phyloP scores from a whole-genome alignment of 345 rosid genomes.

The Capsella bursapastoris region DNA sequence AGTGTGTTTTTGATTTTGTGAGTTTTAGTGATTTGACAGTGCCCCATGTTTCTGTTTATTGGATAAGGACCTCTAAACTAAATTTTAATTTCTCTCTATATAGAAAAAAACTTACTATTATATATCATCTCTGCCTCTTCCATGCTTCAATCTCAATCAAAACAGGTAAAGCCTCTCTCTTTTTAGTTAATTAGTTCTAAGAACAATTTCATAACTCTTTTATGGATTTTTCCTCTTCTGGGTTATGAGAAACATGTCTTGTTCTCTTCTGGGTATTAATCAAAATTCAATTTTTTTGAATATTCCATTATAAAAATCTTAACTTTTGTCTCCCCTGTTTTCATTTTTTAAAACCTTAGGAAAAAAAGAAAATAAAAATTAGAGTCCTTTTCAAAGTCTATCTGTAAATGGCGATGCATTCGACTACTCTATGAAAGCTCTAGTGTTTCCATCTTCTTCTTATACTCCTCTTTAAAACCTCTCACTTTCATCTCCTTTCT shows the following conservation, averaged over 20 bases:
- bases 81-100: slow-evolving; percentile 8
- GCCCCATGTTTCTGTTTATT: slow-evolving; percentile 44
- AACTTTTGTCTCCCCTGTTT: slow-evolving; percentile 44
- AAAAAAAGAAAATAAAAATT: slow-evolving; percentile 27
- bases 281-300: slow-evolving; percentile 16
- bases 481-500: slow-evolving; percentile 43
- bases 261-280: slow-evolving; percentile 37
- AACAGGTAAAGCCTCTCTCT: slow-evolving; percentile 20
- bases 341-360: background rate
- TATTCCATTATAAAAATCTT: slow-evolving; percentile 36
- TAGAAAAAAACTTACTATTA: slow-evolving; percentile 2
- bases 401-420: slow-evolving; percentile 48
- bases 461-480: slow-evolving; percentile 30
- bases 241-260: slow-evolving; percentile 17
- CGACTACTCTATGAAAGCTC: slow-evolving; percentile 42
- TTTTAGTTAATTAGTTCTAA: background rate
- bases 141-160: slow-evolving; percentile 12
- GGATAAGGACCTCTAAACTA: slow-evolving; percentile 34
- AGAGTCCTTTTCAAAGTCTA: slow-evolving; percentile 55
- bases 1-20: slow-evolving; percentile 1
- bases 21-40: slow-evolving; percentile 40
- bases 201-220: background rate
- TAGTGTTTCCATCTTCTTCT: slow-evolving; percentile 38
- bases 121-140: slow-evolving; percentile 10
- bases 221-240: slow-evolving; percentile 23